Base-by-base conservation (phyloP, 2,329 filamentous ascomycete genomes). In the Chaetoscypha palmicola region DNA sequence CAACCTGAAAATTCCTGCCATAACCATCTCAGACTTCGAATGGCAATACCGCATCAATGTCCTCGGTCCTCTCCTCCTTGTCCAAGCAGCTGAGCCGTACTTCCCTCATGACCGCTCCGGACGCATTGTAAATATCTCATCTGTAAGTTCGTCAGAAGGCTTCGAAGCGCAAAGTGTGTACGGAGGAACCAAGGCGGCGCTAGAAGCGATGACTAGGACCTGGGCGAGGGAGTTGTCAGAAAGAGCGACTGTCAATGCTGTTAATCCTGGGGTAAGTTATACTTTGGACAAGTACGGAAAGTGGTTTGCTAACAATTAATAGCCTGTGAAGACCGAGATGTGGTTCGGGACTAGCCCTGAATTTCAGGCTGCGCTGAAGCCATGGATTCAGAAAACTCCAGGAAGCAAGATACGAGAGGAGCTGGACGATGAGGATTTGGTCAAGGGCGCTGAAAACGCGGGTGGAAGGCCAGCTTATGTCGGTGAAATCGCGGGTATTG, bases 31-130 rank as follows among this genome's bases (percentile, higher is more conserved):
- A 10, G 76, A 89, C 57, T 94, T 90, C 66, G 72, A 79, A 33
- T 68, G 73, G 54, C 79, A 83, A 45, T 94, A 87, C 68, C 75
- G 76, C 44, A 74, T 92, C 66, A 94, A 94, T 59, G 88, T 94
- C 17, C 75, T 87, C 8, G 88, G 85, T 0, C 88, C 88, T 1
- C 66, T 94, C 17, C 73, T 94, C 2, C 71, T 94, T 11, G 77
- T 86, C 20, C 82, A 94, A 64, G 84, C 84, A 4, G 77, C 78
- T 0, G 66, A 79, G 23, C 82, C 79, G 0, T 81, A 83, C 64
- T 73, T 94, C 3, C 87, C 77, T 1, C 66, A 63, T 43, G 84
- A 86, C 65, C 81, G 81, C 50, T 79, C 70, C 17, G 80, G 79
- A 2, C 70, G 80, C 22, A 74, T 84, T 49, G 69, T 84, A 28